Percentiles rank a stretch among this genome's conserved stretches.
These are phyloP conservation scores for Scheffersomyces titani DNA, from an alignment of 1,139 yeast genomes.

Conservation along the genomic window DNA sequence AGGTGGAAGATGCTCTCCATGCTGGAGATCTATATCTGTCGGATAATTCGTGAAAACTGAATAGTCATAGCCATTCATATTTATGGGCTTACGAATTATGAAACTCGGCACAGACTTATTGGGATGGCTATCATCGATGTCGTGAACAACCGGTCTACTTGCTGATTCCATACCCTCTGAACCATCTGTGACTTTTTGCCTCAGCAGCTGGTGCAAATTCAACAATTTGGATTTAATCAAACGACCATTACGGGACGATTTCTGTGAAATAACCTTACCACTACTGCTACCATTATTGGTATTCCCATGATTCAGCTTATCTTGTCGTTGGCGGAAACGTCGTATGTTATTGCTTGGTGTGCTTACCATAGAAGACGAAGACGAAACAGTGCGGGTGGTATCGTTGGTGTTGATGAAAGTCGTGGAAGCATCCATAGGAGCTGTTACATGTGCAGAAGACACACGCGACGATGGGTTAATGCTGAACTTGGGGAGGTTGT, in stretches of 20 bases:
- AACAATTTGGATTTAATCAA: slow-evolving; percentile 21
- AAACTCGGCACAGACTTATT: slow-evolving; percentile 16
- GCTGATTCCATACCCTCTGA: background rate
- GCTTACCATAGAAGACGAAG: slow-evolving; percentile 29
- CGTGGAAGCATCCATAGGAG: slow-evolving; percentile 3
- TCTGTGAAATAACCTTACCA: slow-evolving; percentile 8
- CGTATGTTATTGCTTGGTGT: slow-evolving; percentile 27
- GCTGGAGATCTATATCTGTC: slow-evolving; percentile 18
- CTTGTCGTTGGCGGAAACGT: slow-evolving; percentile 15
- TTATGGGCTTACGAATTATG: slow-evolving; percentile 19
- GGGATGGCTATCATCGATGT: slow-evolving; percentile 12
- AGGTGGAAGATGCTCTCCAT: slow-evolving; percentile 19
- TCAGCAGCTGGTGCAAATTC: slow-evolving; percentile 24
- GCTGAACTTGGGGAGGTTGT: slow-evolving; percentile 10
- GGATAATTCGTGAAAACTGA: slow-evolving; percentile 24
- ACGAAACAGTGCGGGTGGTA: slow-evolving; percentile 22
- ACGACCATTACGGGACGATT: slow-evolving; percentile 14
- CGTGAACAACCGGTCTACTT: slow-evolving; percentile 4
- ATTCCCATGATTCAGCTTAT: background rate
- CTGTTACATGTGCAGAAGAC: slow-evolving; percentile 2
- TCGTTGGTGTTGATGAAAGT: slow-evolving; percentile 8
- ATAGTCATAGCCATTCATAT: slow-evolving; percentile 23
- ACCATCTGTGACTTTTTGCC: slow-evolving; percentile 6
- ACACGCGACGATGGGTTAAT: slow-evolving; percentile 10
- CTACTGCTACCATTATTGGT: background rate